A percentile compares a stretch with the other conserved stretches of the same genome.
Conservation (phyloP, 2,329 filamentous ascomycete species). For the Fusarium caatingaense region DNA sequence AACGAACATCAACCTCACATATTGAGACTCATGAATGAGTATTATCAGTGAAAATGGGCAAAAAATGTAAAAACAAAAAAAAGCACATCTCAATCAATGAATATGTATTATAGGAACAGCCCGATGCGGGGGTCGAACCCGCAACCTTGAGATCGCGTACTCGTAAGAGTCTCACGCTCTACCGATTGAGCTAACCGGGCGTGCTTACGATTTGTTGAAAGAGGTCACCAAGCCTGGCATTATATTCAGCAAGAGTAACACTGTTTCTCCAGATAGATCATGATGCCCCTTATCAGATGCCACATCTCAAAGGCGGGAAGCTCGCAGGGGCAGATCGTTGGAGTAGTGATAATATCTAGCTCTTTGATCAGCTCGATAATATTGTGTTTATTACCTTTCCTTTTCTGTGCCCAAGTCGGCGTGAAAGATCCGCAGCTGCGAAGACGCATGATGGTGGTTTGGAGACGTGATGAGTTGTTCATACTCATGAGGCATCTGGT, state of each 20-base stretch:
- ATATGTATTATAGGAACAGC: conserved; percentile 51
- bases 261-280: too few relatives aligned
- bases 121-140: conserved; percentile 64
- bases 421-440: too few relatives aligned
- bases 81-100: conserved; percentile 36
- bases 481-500: too few relatives aligned
- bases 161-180: conserved; percentile 76
- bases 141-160: conserved; percentile 64
- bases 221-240: rapidly evolving
- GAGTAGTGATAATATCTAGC: too few relatives aligned
- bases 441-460: too few relatives aligned
- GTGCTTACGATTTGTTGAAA: conserved; percentile 49
- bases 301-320: background rate
- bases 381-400: too few relatives aligned
- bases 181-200: conserved; percentile 55
- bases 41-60: background rate
- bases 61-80: conserved; percentile 18
- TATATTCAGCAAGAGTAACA: rapidly evolving
- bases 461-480: too few relatives aligned
- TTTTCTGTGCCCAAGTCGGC: too few relatives aligned
- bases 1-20: background rate
- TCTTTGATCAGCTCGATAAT: background rate
- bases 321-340: background rate
- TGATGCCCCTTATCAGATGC: background rate
- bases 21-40: too few relatives aligned